Evolutionary conservation across 805 yeast genomes (phyloP).

Genomic region (Monosporozyma siamensis): DNA sequence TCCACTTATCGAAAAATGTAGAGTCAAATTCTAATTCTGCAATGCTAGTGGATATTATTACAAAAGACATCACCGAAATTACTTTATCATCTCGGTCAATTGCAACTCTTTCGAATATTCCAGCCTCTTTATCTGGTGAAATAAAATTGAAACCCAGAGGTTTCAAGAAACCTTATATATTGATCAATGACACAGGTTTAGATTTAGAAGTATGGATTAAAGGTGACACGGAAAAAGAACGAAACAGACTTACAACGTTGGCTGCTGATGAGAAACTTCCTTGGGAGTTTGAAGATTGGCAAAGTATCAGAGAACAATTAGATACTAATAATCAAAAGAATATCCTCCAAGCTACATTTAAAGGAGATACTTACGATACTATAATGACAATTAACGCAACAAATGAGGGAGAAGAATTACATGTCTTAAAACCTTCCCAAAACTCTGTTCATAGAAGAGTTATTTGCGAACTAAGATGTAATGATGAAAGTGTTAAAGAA

Average conservation of each 20-base stretch:
- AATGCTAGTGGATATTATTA: constrained; percentile 56
- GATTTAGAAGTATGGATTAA: constrained; percentile 81
- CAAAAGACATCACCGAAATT: constrained; percentile 68
- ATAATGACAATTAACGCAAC: constrained; percentile 55
- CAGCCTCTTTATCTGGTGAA: constrained; percentile 46
- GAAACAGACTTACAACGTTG: constrained; percentile 28
- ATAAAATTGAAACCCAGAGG: constrained; percentile 56
- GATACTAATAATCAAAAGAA: constrained; percentile 55
- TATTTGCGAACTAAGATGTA: constrained; percentile 58
- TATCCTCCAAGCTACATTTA: constrained; percentile 51
- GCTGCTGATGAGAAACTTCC: constrained; percentile 44
- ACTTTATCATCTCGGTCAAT: constrained; percentile 76
- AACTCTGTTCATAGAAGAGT: constrained; percentile 63
- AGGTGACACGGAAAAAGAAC: constrained; percentile 26
- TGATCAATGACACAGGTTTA: constrained; percentile 78
- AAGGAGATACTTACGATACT: constrained; percentile 46
- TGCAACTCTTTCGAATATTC: constrained; percentile 64
- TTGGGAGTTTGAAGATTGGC: constrained; percentile 97
- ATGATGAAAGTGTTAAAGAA: constrained; percentile 69
- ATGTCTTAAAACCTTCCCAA: constrained; percentile 53
- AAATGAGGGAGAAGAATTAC: constrained; percentile 75
- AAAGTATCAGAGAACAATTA: constrained; percentile 68
- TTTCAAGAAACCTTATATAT: constrained; percentile 70
- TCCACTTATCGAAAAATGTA: constrained; percentile 48
- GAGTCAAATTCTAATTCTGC: constrained; percentile 36